Base-by-base conservation (phyloP, 352 stramenopile genomes). In the Pythium aristosporum region DNA sequence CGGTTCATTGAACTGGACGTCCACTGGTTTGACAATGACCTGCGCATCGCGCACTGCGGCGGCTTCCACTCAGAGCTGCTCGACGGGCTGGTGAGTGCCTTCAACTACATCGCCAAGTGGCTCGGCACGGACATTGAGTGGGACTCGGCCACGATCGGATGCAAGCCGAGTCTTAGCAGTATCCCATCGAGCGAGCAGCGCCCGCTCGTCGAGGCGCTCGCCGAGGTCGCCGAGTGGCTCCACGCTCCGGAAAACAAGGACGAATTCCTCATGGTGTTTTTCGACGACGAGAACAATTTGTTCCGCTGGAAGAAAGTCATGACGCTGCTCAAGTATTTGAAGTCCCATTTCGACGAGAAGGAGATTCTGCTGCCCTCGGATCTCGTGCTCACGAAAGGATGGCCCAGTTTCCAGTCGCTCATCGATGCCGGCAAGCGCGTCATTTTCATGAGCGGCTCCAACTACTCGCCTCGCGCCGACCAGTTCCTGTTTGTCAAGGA, bases 221-320 rank as follows among this genome's bases (percentile, higher is more conserved):
- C 74, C 21, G 82, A 89, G 46, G 58, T 91, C 16, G 68, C 76
- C 0, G 30, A 62, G n/a, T 91, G 82, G 82, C 50, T 91, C n/a
- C 76, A 88, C 54, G 65, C 58, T 0, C 76, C 78, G 11, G 76
- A 75, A 44, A 84, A 86, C 69, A 63, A 72, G 42, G 61, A 83
- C 46, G 79, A 88, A 60, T 94, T 94, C 43, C 73, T 94, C 43
- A 76, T 94, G 62, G 71, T 94, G 23, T 94, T 92, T 69, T 94
- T 95, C 25, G 86, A 95, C 67, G 84, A 92, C 52, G 83, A 95
- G 43, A 71, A 60, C 10, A 77, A 88, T 50, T 59, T 95, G 0
- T 80, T 84, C 65, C 79, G 78, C 34, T 95, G 86, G 86, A 88
- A 95, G 37, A 95, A 95, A 57, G 77, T 93, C 8, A 48, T 62